phyloP scores from a whole-genome alignment of 306 rosid genomes.

The Herpetospermum pedunculosum region DNA sequence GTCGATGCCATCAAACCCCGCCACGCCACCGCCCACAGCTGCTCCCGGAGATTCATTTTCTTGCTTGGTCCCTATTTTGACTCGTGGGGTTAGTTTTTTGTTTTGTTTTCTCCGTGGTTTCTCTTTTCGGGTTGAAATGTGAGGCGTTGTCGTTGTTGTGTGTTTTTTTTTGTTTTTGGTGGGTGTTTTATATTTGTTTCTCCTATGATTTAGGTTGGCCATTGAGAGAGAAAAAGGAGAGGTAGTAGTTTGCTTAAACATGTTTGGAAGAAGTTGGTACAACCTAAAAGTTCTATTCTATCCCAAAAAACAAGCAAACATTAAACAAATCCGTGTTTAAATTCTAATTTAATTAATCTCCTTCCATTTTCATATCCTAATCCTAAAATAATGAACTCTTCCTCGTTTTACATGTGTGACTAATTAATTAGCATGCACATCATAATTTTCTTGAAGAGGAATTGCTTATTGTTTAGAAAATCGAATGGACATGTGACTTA shows the following conservation, averaged over 20 bases:
- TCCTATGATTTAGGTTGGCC: slow-evolving; percentile 6
- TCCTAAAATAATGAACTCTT: neutral
- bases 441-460: no score
- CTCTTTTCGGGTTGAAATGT: neutral
- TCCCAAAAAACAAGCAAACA: neutral
- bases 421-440: no score
- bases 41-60: slow-evolving; percentile 3
- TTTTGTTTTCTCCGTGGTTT: neutral
- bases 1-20: neutral
- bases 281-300: neutral
- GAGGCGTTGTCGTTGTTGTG: neutral
- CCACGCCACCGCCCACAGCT: neutral
- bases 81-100: neutral
- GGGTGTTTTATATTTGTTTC: neutral
- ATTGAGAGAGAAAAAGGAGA: neutral
- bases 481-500: no score
- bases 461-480: no score
- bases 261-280: neutral
- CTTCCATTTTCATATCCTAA: neutral
- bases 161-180: neutral
- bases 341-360: neutral
- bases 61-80: slow-evolving; percentile 23
- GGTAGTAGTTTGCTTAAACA: neutral
- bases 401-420: no score
- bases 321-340: neutral